Percentiles rank a stretch among this genome's conserved stretches.
phyloP scores from a whole-genome alignment of 257 asterid species.

The Capsicum pubescens region DNA sequence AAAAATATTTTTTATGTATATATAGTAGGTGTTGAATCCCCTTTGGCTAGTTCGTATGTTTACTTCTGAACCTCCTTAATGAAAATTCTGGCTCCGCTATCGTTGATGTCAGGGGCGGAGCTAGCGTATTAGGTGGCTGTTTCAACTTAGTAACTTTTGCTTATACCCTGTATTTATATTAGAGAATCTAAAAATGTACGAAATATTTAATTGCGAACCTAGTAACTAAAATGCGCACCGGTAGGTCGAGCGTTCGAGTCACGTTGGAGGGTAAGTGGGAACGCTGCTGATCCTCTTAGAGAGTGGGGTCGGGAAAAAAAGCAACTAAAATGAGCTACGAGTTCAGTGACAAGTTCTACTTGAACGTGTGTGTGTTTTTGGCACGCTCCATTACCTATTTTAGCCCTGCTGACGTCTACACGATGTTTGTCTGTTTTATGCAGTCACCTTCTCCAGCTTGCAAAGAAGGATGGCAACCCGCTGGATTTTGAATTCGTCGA shows the following conservation, averaged over 20 bases:
- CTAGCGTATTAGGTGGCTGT: neutral
- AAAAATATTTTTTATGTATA: no score
- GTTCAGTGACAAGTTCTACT: neutral
- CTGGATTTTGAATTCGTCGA: slow-evolving; percentile 82
- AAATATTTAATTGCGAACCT: neutral
- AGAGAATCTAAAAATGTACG: neutral
- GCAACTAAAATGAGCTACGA: neutral
- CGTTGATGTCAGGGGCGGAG: no score
- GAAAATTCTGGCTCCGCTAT: no score
- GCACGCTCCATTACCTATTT: neutral
- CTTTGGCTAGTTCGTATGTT: no score
- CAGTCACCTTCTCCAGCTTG: slow-evolving; percentile 95
- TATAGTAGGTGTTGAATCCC: no score
- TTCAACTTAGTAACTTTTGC: neutral
- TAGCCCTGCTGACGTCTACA: neutral
- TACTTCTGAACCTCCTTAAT: no score
- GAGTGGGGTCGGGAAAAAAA: no score
- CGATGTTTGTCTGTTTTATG: slow-evolving; percentile 25
- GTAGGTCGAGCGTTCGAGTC: no score
- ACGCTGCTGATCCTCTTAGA: no score
- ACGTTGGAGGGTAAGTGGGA: no score
- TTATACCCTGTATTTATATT: neutral
- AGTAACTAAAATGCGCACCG: no score
- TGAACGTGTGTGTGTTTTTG: neutral
- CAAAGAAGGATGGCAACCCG: slow-evolving; percentile 85